Evolutionary conservation across 352 stramenopile species (phyloP).

Genomic region (Phytophthora cactorum): DNA sequence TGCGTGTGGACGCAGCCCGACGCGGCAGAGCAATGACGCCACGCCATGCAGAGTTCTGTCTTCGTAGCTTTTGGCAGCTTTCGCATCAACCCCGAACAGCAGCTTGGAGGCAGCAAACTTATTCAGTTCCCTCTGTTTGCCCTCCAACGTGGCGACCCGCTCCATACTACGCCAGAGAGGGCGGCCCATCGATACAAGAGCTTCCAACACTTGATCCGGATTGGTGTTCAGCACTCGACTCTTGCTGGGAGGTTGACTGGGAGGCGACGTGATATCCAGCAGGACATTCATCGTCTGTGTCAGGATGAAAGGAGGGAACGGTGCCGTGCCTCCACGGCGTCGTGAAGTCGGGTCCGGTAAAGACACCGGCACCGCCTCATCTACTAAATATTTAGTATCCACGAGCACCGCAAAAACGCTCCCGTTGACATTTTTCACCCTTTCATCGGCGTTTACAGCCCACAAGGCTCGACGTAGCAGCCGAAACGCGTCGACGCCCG

Average conservation of each 20-base stretch:
- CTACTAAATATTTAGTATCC: constrained; percentile 19
- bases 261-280: not conserved
- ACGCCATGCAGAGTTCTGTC: constrained; percentile 26
- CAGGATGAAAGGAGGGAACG: constrained; percentile 75
- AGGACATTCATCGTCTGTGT: constrained; percentile 38
- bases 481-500: not conserved
- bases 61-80: constrained; percentile 1
- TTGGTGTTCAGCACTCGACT: not conserved
- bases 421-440: not conserved
- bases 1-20: constrained; percentile 28
- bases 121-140: not conserved
- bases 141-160: not conserved
- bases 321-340: constrained; percentile 14
- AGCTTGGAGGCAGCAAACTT: constrained; percentile 14
- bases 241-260: not conserved
- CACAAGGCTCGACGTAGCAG: constrained; percentile 1
- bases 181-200: not conserved
- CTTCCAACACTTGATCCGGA: not conserved
- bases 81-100: constrained; percentile 1
- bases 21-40: constrained; percentile 31
- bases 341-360: constrained; percentile 2
- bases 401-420: constrained; percentile 48
- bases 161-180: not conserved
- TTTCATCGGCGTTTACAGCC: not conserved
- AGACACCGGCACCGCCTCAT: not conserved